phyloP scores from a whole-genome alignment of 768 basidiomycete species.

The Lactarius quietus region DNA sequence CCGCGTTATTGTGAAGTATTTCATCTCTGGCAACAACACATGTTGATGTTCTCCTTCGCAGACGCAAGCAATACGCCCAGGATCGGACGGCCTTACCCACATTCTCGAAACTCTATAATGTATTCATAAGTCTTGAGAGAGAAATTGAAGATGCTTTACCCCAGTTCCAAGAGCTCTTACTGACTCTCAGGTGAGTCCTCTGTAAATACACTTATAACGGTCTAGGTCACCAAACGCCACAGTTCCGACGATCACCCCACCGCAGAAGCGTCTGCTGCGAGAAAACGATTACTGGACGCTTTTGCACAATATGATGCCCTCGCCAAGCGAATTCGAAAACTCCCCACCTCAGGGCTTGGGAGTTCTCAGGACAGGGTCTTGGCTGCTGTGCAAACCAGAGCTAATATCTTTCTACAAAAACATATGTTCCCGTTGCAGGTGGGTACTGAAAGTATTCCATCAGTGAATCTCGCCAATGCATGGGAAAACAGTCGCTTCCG shows the following conservation, averaged over 20 bases:
- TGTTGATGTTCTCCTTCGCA: constrained; percentile 31
- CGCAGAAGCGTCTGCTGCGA: constrained; percentile 62
- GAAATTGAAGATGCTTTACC: constrained; percentile 90
- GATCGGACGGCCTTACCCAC: constrained; percentile 36
- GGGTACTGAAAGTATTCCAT: constrained; percentile 22
- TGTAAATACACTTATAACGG: constrained; percentile 4
- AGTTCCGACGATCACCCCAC: constrained; percentile 51
- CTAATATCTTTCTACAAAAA: constrained; percentile 79
- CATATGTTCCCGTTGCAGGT: constrained; percentile 89
- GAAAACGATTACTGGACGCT: constrained; percentile 79
- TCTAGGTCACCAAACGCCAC: constrained; percentile 32
- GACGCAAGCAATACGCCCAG: constrained; percentile 75
- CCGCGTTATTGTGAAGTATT: constrained; percentile 67
- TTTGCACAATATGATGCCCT: constrained; percentile 89
- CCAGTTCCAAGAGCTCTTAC: constrained; percentile 81
- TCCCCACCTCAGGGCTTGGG: constrained; percentile 60
- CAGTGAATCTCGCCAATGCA: not conserved
- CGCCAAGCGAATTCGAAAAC: constrained; percentile 74
- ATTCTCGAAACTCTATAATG: constrained; percentile 37
- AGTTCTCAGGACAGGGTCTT: constrained; percentile 85
- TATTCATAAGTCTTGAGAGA: constrained; percentile 69
- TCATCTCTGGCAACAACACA: not conserved
- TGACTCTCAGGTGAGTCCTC: constrained; percentile 56
- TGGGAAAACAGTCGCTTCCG: constrained; percentile 40
- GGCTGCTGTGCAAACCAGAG: constrained; percentile 69